phyloP scores from a whole-genome alignment of 768 basidiomycete genomes.

The Suillus hirtellus region DNA sequence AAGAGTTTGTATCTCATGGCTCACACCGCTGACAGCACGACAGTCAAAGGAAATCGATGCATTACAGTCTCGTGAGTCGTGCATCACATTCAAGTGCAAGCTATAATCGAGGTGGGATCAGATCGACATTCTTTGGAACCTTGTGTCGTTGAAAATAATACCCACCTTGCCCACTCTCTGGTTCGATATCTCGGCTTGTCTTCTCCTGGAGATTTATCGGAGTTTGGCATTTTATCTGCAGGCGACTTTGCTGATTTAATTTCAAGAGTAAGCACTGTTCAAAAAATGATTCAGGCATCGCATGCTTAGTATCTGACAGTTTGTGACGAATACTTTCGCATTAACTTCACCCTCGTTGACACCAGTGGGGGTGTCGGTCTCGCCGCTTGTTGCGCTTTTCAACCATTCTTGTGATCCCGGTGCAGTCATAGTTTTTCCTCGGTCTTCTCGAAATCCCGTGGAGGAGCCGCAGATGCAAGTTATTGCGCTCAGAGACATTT shows the following conservation, averaged over 20 bases:
- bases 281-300: not conserved
- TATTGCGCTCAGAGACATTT: conserved; percentile 66
- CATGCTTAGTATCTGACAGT: conserved; percentile 45
- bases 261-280: conserved; percentile 56
- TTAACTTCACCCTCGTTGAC: conserved; percentile 75
- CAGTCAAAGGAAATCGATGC: conserved; percentile 64
- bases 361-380: conserved; percentile 83
- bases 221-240: conserved; percentile 56
- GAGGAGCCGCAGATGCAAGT: conserved; percentile 71
- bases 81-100: not conserved
- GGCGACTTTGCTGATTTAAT: conserved; percentile 69
- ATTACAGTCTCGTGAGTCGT: conserved; percentile 74
- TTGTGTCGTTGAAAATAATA: conserved; percentile 53
- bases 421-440: conserved; percentile 89
- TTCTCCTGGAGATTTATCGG: conserved; percentile 57
- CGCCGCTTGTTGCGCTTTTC: conserved; percentile 74
- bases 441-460: conserved; percentile 35
- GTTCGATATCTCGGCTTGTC: conserved; percentile 67
- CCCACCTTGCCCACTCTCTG: conserved; percentile 72
- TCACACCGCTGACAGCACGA: conserved; percentile 5
- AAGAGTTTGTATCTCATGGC: not conserved
- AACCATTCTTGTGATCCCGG: conserved; percentile 92
- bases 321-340: conserved; percentile 89
- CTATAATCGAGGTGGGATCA: conserved; percentile 27
- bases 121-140: conserved; percentile 58